These are phyloP conservation scores for Silene conica DNA, from an alignment of 148 eudicot genomes.

Conservation along the genomic window DNA sequence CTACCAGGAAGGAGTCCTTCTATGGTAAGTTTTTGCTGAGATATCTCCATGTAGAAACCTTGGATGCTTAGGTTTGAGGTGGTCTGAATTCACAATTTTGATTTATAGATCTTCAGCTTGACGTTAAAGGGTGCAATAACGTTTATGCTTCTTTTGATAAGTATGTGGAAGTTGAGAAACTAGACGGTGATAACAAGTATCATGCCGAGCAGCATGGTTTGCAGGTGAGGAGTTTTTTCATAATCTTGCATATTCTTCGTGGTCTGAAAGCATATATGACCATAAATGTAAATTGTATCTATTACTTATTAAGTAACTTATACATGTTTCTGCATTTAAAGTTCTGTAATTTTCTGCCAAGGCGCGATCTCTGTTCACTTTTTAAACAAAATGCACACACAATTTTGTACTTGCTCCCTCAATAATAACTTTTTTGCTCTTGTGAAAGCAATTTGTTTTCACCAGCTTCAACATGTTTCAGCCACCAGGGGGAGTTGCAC, in stretches of 20 bases:
- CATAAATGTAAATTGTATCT: neutral
- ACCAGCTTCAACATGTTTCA: neutral
- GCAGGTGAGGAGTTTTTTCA: constrained; percentile 48
- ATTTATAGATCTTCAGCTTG: constrained; percentile 86
- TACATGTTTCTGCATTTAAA: neutral
- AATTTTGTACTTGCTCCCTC: neutral
- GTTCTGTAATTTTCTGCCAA: neutral
- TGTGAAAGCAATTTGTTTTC: neutral
- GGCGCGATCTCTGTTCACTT: neutral
- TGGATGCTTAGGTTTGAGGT: neutral
- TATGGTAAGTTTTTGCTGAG: constrained; percentile 49
- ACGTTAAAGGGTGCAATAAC: constrained; percentile 93
- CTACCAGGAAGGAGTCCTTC: constrained; percentile 89
- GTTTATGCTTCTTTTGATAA: constrained; percentile 95
- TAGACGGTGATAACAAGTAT: constrained; percentile 92
- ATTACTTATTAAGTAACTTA: too few relatives aligned
- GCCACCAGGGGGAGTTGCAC: neutral
- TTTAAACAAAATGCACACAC: neutral
- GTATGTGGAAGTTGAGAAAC: constrained; percentile 90
- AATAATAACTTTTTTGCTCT: neutral
- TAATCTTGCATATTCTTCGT: neutral
- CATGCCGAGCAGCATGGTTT: constrained; percentile 85
- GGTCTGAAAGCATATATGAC: neutral
- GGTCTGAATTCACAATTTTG: constrained; percentile 10
- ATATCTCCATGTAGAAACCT: neutral